Evolutionary conservation across 192 early-diverging fungal genomes (phyloP), one percentile per base, ranked within the genome.

Genomic region (Coemansia sp.): DNA sequence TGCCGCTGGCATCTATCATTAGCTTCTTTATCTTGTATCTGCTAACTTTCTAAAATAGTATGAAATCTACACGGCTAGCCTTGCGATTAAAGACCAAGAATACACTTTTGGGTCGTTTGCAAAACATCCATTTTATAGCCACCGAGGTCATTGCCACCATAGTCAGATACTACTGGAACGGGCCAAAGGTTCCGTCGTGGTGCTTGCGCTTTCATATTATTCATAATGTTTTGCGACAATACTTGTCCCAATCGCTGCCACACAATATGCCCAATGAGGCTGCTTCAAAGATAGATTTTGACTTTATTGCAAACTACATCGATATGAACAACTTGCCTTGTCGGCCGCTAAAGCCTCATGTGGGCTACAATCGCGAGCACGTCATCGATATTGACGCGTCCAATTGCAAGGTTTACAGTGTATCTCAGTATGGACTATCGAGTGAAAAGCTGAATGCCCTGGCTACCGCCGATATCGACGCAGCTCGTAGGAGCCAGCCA

Each of bases 141-240:
- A 46, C 40, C 0, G 18, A 57, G 8, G 58, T 64, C 9, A 11
- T 57, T 12, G 40, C 32, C 1, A 60, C 60, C 2, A 9, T 64
- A 0, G 39, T 58, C 58, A 64, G 20, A 8, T 75, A 68, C 54
- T 64, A 64, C 21, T 61, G 65, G 62, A 31, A 69, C n/a, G 72
- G 72, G 1, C 72, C 72, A 5, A 58, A 60, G 5, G 45, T 41
- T 20, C 16, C 38, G 11, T 36, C 61, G 2, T 67, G 66, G 66
- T 34, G 37, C 20, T 17, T 75, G 39, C 57, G 72, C 20, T 68
- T 67, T 54, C 72, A 75, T 28, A 50, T 75, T 37, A 56, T 68
- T 37, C 60, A 56, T 15, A 61, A 63, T 45, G 55, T 68, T 17
- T 15, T 75, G 47, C 57, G 56, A 10, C 48, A 40, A 15, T 75